Conservation (phyloP, 768 basidiomycete species). For the Butyriboletus loyo region DNA sequence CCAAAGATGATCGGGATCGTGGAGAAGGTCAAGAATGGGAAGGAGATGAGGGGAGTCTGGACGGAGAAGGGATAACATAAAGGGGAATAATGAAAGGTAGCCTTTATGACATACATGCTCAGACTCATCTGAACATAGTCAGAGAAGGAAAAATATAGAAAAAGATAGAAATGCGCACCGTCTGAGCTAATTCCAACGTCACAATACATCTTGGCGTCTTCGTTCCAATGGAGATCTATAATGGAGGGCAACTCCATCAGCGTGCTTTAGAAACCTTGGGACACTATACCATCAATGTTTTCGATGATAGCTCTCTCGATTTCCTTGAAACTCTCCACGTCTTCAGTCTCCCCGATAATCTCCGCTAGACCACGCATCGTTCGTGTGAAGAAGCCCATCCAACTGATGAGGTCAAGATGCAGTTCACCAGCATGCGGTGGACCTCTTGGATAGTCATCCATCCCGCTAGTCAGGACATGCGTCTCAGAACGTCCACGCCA, state of each 20-base stretch:
- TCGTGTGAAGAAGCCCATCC: constrained; percentile 94
- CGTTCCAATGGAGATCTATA: constrained; percentile 90
- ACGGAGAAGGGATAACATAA: constrained; percentile 79
- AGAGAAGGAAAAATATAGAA: background rate
- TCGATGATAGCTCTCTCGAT: constrained; percentile 78
- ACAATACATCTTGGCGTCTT: constrained; percentile 89
- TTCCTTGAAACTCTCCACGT: constrained; percentile 68
- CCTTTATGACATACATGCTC: constrained; percentile 88
- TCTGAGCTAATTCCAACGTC: constrained; percentile 83
- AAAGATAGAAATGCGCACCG: constrained; percentile 43
- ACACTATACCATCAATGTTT: constrained; percentile 74
- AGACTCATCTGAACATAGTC: constrained; percentile 68
- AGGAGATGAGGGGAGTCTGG: constrained; percentile 77
- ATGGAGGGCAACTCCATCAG: background rate
- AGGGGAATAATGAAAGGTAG: constrained; percentile 92
- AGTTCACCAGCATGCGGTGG: constrained; percentile 88
- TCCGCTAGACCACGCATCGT: constrained; percentile 91
- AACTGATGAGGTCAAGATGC: constrained; percentile 89
- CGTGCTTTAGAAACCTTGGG: background rate
- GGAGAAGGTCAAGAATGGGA: constrained; percentile 75
- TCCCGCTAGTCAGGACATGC: constrained; percentile 90
- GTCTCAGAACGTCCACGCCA: constrained; percentile 88
- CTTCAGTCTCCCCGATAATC: constrained; percentile 84
- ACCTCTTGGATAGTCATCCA: constrained; percentile 96
- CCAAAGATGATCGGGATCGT: constrained; percentile 85